A percentile compares a stretch with the other conserved stretches of the same genome.
These are phyloP conservation scores for Paratrypanosoma confusum DNA, from an alignment of 208 protist genomes.

Conservation along the genomic window DNA sequence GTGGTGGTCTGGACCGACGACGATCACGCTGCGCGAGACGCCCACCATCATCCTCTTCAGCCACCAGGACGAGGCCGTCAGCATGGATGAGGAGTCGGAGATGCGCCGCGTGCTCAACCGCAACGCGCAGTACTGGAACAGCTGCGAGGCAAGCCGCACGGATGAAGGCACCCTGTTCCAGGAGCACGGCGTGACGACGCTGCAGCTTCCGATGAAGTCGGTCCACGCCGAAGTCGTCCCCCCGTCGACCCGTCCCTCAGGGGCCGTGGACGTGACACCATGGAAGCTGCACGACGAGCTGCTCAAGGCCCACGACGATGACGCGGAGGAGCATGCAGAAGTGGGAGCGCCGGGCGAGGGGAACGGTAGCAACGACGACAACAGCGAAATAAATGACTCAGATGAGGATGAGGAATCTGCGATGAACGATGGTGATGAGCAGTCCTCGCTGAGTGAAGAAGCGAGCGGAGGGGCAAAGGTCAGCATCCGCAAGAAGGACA, in stretches of 20 bases:
- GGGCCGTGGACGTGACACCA: constrained; percentile 62
- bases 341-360: constrained; percentile 3
- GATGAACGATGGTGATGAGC: constrained; percentile 11
- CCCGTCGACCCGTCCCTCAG: constrained; percentile 31
- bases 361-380: constrained; percentile 1
- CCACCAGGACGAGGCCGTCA: constrained; percentile 79
- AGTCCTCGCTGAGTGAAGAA: constrained; percentile 18
- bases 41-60: constrained; percentile 78
- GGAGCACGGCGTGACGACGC: constrained; percentile 69
- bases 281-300: constrained; percentile 85
- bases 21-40: constrained; percentile 67
- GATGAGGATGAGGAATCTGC: constrained; percentile 44
- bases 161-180: constrained; percentile 76
- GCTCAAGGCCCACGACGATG: constrained; percentile 32
- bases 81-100: constrained; percentile 39
- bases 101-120: constrained; percentile 23
- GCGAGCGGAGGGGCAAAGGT: background rate
- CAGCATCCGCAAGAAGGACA: too few relatives aligned
- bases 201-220: constrained; percentile 61
- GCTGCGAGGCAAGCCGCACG: constrained; percentile 40
- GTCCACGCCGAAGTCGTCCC: constrained; percentile 80
- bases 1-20: constrained; percentile 51
- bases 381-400: constrained; percentile 5
- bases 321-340: constrained; percentile 20
- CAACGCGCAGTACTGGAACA: constrained; percentile 33